These are phyloP conservation scores for Xerocomus spinulosus DNA, from an alignment of 768 basidiomycete species.

Conservation along the genomic window DNA sequence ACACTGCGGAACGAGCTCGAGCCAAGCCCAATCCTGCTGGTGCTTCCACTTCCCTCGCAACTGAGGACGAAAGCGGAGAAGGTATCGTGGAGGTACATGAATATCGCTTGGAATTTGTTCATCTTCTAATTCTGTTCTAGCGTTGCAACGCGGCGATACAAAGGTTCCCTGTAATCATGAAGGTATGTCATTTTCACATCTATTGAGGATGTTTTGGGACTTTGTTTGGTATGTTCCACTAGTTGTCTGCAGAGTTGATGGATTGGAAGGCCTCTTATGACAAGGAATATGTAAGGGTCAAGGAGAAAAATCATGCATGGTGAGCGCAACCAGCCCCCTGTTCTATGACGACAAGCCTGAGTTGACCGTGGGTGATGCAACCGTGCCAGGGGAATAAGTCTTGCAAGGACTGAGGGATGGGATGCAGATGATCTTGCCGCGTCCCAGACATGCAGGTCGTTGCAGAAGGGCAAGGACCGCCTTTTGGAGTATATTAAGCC, in stretches of 20 bases:
- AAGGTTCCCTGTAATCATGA: slow-evolving; percentile 14
- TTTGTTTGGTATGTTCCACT: not conserved
- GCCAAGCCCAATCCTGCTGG: not conserved
- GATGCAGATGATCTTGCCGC: slow-evolving; percentile 37
- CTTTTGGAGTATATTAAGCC: slow-evolving; percentile 36
- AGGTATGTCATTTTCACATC: slow-evolving; percentile 8
- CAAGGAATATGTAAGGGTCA: not conserved
- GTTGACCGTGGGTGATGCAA: not conserved
- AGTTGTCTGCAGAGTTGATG: slow-evolving; percentile 23
- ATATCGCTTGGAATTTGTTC: not conserved
- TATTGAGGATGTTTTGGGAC: not conserved
- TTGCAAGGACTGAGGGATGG: slow-evolving; percentile 43
- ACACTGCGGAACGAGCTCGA: not conserved
- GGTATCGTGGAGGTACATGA: slow-evolving; percentile 1
- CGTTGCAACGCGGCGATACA: not conserved
- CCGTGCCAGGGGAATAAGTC: slow-evolving; percentile 30
- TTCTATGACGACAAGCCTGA: not conserved
- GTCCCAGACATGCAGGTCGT: slow-evolving; percentile 35
- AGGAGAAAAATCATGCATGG: slow-evolving; percentile 15
- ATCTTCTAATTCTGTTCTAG: not conserved
- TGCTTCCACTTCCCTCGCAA: not conserved
- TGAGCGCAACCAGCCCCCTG: not conserved
- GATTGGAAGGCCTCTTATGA: slow-evolving; percentile 27
- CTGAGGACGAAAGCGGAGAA: not conserved
- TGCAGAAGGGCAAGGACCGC: slow-evolving; percentile 36